phyloP scores from a whole-genome alignment of 176 grass and related monocot species.

The sorghum (Sorghum bicolor) region DNA sequence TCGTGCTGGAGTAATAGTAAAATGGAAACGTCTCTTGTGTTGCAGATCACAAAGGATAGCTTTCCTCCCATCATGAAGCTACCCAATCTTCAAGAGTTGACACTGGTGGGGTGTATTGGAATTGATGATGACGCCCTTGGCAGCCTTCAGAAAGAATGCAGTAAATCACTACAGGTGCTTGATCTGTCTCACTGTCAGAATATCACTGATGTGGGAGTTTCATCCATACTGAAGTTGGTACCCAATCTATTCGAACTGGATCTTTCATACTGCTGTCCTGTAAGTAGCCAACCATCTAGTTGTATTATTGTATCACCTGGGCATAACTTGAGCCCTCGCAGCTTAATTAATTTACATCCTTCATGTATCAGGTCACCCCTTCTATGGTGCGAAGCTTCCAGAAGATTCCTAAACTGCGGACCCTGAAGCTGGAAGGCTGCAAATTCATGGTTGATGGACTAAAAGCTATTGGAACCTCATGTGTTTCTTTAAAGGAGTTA shows the following conservation, averaged over 20 bases:
- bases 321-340: neutral
- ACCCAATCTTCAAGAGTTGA: constrained; percentile 57
- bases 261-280: constrained; percentile 62
- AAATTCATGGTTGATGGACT: constrained; percentile 53
- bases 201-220: constrained; percentile 51
- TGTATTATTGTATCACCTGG: neutral
- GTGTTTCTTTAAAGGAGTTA: constrained; percentile 60
- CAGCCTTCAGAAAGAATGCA: constrained; percentile 51
- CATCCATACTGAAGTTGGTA: constrained; percentile 39
- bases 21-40: neutral
- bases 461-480: constrained; percentile 54
- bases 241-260: constrained; percentile 54
- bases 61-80: constrained; percentile 61
- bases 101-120: constrained; percentile 53
- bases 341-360: constrained; percentile 18
- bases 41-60: constrained; percentile 67
- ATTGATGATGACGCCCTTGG: constrained; percentile 61
- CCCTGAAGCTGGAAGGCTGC: constrained; percentile 75
- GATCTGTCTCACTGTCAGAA: constrained; percentile 73
- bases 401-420: constrained; percentile 41
- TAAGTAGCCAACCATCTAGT: constrained; percentile 39
- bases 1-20: neutral
- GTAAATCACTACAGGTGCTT: constrained; percentile 73
- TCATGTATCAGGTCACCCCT: constrained; percentile 52
- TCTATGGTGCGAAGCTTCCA: constrained; percentile 44